A percentile compares a stretch with the other conserved stretches of the same genome.
Evolutionary conservation across 192 early-diverging fungal species (phyloP).

Genomic region (Pilobolus umbonatus): DNA sequence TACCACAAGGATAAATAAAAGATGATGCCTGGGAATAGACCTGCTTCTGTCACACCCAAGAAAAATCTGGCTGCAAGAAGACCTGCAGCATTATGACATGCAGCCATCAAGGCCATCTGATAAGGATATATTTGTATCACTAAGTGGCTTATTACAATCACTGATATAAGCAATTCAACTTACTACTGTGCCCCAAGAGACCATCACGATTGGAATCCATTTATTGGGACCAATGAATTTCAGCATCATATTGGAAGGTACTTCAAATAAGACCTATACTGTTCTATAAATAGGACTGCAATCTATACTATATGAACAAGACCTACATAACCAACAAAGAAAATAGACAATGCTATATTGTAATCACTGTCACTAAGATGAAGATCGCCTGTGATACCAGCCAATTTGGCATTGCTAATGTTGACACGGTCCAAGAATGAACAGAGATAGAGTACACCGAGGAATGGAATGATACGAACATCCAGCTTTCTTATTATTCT

Average conservation of each 20-base stretch:
- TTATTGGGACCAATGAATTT: conserved; percentile 51
- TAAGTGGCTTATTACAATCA: neutral
- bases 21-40: conserved; percentile 54
- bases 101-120: conserved; percentile 48
- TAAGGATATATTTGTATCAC: neutral
- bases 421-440: conserved; percentile 69
- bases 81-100: conserved; percentile 33
- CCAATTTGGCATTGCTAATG: conserved; percentile 63
- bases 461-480: conserved; percentile 55
- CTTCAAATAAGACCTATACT: conserved; percentile 61
- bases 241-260: conserved; percentile 67
- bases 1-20: conserved; percentile 53
- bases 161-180: neutral
- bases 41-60: conserved; percentile 54
- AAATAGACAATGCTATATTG: conserved; percentile 60
- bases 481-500: conserved; percentile 58
- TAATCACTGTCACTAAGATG: conserved; percentile 39
- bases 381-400: conserved; percentile 43
- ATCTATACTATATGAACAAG: neutral
- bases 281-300: neutral
- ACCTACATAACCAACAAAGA: conserved; percentile 61
- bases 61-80: conserved; percentile 54
- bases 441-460: conserved; percentile 62
- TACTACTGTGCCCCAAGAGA: conserved; percentile 46
- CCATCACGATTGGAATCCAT: conserved; percentile 57